Base-by-base conservation (phyloP, 805 yeast genomes). In the Barnettozyma pratensis region DNA sequence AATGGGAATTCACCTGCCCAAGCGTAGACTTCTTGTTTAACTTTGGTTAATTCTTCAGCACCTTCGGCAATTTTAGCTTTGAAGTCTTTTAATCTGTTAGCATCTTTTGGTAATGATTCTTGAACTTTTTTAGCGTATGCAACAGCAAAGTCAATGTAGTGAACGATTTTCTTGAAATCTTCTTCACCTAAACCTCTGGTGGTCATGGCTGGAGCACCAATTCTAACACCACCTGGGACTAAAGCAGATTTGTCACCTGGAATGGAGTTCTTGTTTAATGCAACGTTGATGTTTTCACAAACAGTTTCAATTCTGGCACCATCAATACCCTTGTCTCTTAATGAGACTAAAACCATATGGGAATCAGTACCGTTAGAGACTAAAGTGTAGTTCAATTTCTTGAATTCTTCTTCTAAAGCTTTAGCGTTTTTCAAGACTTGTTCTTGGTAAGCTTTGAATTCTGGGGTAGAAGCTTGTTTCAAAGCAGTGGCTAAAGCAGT, bases 151-250 rank as follows among this genome's bases (percentile, higher is more conserved):
- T 86, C 87, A 62, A 92, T 87, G 73, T 78, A 89, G 46, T 74
- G 78, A 39, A 91, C 92, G 49, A 92, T 94, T 65, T 78, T 77
- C 54, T 75, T 81, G 64, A 92, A 92, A 61, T 92, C 98, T 48
- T 72, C 77, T 53, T 76, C 78, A 46, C 80, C 80, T 64, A 92
- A 85, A 42, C 97, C 97, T 74, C 99, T 84, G 46, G 97, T 89
- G 48, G 97, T 85, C 98, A 92, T 92, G 42, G 98, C 98, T 50
- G 99, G 99, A 14, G 98, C 87, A 61, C 99, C 99, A 53, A 92
- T 85, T 75, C 99, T 86, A 56, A 92, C 75, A 60, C 99, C 99
- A 53, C 95, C 88, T 63, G 99, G 99, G 66, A 87, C 89, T 52
- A 92, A 76, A 34, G 99, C 99, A 41, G 96, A 87, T 70, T 82